Conservation (phyloP, 805 yeast genomes). For the Candida mattraensis region DNA sequence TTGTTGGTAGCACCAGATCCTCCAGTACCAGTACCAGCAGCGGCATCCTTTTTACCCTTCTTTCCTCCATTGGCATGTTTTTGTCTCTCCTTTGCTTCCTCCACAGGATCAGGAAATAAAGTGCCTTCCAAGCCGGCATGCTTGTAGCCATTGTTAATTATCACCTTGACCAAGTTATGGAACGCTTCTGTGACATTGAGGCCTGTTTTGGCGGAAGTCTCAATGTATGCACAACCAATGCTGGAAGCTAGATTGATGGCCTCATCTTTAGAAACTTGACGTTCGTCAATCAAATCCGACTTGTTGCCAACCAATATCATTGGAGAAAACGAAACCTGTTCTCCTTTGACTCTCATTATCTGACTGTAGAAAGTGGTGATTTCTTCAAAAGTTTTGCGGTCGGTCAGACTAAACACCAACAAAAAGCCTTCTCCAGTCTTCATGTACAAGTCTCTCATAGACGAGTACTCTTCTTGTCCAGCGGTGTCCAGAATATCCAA, state of each 20-base stretch:
- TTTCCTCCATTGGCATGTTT: conserved; percentile 6
- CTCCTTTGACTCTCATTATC: conserved; percentile 48
- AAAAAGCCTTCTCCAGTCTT: conserved; percentile 94
- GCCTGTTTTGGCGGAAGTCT: conserved; percentile 90
- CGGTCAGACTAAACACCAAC: conserved; percentile 84
- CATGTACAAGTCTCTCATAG: conserved; percentile 94
- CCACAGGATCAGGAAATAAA: conserved; percentile 26
- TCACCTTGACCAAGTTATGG: conserved; percentile 36
- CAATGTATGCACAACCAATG: conserved; percentile 75
- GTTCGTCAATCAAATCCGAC: conserved; percentile 60
- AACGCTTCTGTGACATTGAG: conserved; percentile 61
- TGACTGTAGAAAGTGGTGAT: conserved; percentile 63
- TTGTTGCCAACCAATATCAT: conserved; percentile 77
- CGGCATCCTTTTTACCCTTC: conserved; percentile 16
- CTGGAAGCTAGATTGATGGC: conserved; percentile 61
- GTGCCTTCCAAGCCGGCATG: conserved; percentile 31
- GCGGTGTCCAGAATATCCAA: conserved; percentile 95
- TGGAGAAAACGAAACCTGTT: conserved; percentile 63
- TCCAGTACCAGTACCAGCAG: conserved; percentile 2
- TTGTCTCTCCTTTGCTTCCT: conserved; percentile 23
- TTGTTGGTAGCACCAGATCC: conserved; percentile 3
- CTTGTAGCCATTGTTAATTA: conserved; percentile 25
- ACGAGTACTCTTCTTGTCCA: conserved; percentile 95
- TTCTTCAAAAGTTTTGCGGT: conserved; percentile 82
- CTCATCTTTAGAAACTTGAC: conserved; percentile 63